A percentile compares a stretch with the other conserved stretches of the same genome.
Evolutionary conservation across 495 filamentous ascomycete genomes (phyloP).

Genomic region (Aspergillus nanangensis): DNA sequence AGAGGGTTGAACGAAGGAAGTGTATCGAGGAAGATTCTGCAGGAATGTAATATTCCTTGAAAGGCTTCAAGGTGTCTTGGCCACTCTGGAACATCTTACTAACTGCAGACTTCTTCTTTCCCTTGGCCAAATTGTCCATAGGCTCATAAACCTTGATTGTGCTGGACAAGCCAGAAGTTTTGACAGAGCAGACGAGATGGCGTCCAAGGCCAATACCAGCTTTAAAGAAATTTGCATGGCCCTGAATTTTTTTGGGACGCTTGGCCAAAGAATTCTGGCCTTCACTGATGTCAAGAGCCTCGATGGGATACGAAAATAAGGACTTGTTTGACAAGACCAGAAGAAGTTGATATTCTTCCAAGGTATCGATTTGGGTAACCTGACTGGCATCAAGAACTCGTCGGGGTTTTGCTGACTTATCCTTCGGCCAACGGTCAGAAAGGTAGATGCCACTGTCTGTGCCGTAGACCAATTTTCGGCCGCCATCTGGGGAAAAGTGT

Average conservation of each 20-base stretch:
- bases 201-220: conserved; percentile 90
- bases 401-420: conserved; percentile 67
- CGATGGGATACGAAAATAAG: conserved; percentile 78
- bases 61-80: conserved; percentile 90
- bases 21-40: conserved; percentile 95
- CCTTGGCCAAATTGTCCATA: conserved; percentile 81
- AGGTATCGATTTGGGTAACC: conserved; percentile 92
- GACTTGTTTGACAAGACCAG: conserved; percentile 92
- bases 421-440: conserved; percentile 84
- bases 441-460: conserved; percentile 93
- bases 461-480: conserved; percentile 87
- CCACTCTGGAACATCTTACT: conserved; percentile 91
- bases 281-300: conserved; percentile 80
- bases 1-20: conserved; percentile 94
- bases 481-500: conserved; percentile 61
- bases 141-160: conserved; percentile 98
- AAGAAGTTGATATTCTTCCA: conserved; percentile 90
- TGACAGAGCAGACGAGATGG: conserved; percentile 92
- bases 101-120: conserved; percentile 87
- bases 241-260: conserved; percentile 93
- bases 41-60: conserved; percentile 99
- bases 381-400: conserved; percentile 79
- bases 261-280: conserved; percentile 66
- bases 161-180: conserved; percentile 80
- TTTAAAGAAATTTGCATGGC: conserved; percentile 97